Evolutionary conservation across 108 stramenopile genomes (phyloP).

Genomic region (Nitzschia palea): DNA sequence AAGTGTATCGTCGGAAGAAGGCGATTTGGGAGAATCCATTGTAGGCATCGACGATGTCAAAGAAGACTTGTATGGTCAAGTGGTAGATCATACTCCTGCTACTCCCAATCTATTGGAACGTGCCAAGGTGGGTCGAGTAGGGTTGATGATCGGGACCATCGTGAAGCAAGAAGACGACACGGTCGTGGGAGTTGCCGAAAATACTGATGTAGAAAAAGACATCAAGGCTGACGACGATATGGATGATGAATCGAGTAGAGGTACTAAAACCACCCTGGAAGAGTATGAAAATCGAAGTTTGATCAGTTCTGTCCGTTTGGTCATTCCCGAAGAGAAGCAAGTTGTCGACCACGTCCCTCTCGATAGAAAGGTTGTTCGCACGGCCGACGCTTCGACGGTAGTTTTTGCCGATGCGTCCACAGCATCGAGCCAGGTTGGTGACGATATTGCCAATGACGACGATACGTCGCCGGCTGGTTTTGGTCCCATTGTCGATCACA

Average conservation of each 20-base stretch:
- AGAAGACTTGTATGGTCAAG: slow-evolving; percentile 35
- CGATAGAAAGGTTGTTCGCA: background rate
- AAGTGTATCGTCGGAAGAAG: slow-evolving; percentile 18
- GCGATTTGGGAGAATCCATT: slow-evolving; percentile 26
- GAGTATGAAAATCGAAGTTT: slow-evolving; percentile 28
- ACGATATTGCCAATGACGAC: slow-evolving; percentile 39
- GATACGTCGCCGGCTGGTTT: slow-evolving; percentile 16
- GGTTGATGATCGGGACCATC: background rate
- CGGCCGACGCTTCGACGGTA: slow-evolving; percentile 12
- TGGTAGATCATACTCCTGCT: slow-evolving; percentile 46
- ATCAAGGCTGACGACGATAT: slow-evolving; percentile 33
- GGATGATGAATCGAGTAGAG: slow-evolving; percentile 39
- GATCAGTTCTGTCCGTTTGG: slow-evolving; percentile 9
- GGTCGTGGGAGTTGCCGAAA: slow-evolving; percentile 17
- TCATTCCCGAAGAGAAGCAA: slow-evolving; percentile 23
- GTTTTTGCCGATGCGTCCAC: slow-evolving; percentile 10
- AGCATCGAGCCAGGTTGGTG: slow-evolving; percentile 7
- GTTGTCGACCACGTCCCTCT: slow-evolving; percentile 33
- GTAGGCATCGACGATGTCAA: slow-evolving; percentile 20
- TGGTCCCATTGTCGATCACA: slow-evolving; percentile 46
- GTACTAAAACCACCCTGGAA: slow-evolving; percentile 6
- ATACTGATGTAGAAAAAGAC: slow-evolving; percentile 31
- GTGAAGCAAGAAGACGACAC: slow-evolving; percentile 25
- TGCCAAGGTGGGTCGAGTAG: background rate
- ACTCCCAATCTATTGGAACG: slow-evolving; percentile 13